Evolutionary conservation across 2,329 filamentous ascomycete genomes (phyloP), one percentile per base, ranked within the genome.

Genomic region (Incumbomyces delicatus): DNA sequence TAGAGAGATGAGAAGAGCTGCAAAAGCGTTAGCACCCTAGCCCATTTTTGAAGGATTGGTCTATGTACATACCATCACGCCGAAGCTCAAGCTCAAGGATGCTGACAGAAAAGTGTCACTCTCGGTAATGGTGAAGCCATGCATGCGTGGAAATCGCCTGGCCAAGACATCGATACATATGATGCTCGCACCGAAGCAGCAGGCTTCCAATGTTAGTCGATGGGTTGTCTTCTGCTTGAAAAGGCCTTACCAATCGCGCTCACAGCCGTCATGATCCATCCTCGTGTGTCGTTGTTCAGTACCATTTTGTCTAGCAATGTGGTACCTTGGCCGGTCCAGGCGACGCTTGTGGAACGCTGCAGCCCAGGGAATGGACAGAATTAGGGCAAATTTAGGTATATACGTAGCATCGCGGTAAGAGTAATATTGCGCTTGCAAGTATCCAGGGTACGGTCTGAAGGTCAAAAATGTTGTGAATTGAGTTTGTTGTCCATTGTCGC

Each of bases 81-180:
- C 90, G 56, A 95, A 95, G 63, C 88, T 95, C 53, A 98, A 68
- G 65, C 89, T 95, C 50, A 96, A 68, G 0, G 90, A 95, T 17
- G 81, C 80, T 1, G 89, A 89, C 3, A 95, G 74, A 62, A 98
- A 98, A 17, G 73, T 73, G 69, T 86, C 90, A 67, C 86, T 95
- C 52, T 94, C 85, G 61, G 94, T 80, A 55, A 98, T 94, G 57
- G 80, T 78, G 64, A 96, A 98, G 61, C 81, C 74, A 58, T 74
- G 78, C 65, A 83, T 80, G 44, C 83, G 78, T 2, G 87, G 85
- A 41, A 95, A 71, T 43, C 76, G 73, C 48, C 81, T 81, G 41
- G 94, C 72, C 45, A 94, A 60, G 33, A 87, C 61, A 65, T 98
- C 92, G 58, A 94, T 75, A 61, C 84, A 96, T 60, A 96, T 88